Conservation (phyloP, 164 flowering plant genomes). For the Saururus chinensis region DNA sequence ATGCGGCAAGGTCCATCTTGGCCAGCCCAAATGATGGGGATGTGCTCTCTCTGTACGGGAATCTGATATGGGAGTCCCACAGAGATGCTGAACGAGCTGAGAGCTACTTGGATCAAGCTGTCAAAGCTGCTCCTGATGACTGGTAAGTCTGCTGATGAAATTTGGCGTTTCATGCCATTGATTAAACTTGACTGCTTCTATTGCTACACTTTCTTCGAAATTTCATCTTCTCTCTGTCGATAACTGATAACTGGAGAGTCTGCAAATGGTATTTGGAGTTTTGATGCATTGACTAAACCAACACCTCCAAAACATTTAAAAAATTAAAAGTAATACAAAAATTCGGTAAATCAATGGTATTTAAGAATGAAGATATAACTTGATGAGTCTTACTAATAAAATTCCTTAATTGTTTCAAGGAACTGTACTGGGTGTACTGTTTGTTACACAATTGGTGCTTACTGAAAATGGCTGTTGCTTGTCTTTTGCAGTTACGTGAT, state of each 20-base stretch:
- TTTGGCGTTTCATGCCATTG: neutral
- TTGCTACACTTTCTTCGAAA: no score
- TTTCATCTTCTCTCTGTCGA: no score
- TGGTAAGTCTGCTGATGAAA: slow-evolving; percentile 28
- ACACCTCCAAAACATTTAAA: no score
- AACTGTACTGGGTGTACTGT: no score
- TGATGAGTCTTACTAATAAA: neutral
- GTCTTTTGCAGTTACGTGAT: slow-evolving; percentile 29
- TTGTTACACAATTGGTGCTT: neutral
- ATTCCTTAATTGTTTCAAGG: no score
- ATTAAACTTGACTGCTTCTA: no score
- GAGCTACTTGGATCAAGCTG: slow-evolving; percentile 69
- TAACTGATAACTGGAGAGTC: slow-evolving; percentile 69
- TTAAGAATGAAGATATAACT: neutral
- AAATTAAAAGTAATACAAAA: no score
- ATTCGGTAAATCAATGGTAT: no score
- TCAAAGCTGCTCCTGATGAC: slow-evolving; percentile 74
- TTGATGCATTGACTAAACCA: no score
- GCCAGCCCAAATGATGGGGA: slow-evolving; percentile 61
- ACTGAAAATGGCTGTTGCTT: neutral
- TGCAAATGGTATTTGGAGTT: no score
- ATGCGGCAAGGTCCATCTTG: slow-evolving; percentile 70
- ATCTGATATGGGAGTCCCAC: slow-evolving; percentile 57
- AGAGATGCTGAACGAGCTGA: slow-evolving; percentile 63
- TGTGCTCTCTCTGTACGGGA: slow-evolving; percentile 58